A percentile compares a stretch with the other conserved stretches of the same genome.
Conservation (phyloP, 352 stramenopile species). For the Thalassiosira livingstoniorum region DNA sequence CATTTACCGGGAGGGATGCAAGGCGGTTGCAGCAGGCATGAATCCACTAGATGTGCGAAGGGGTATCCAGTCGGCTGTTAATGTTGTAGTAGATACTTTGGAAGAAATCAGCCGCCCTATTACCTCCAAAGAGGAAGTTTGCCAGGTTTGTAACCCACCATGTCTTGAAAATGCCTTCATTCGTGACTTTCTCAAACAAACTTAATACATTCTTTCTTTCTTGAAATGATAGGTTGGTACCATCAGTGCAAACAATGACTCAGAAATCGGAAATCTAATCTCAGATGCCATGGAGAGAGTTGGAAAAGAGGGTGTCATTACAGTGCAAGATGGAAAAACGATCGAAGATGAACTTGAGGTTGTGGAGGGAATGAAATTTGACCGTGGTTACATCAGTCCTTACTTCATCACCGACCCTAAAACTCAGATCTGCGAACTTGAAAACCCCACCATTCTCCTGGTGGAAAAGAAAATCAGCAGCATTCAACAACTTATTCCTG, state of each 20-base stretch:
- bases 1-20: constrained; percentile 99
- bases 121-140: constrained; percentile 98
- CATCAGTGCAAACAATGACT: constrained; percentile 99
- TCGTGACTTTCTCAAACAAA: too few species aligned
- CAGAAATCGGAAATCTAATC: constrained; percentile 98
- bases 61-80: constrained; percentile 97
- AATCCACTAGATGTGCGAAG: constrained; percentile 99
- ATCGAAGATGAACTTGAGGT: constrained; percentile 99
- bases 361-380: constrained; percentile 99
- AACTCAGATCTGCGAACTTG: constrained; percentile 97
- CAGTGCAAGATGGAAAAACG: constrained; percentile 99
- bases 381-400: constrained; percentile 99
- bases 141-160: too few species aligned
- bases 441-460: constrained; percentile 98
- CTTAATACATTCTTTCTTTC: too few species aligned
- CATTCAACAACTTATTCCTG: constrained; percentile 95
- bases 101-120: constrained; percentile 96
- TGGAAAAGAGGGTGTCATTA: constrained; percentile 98
- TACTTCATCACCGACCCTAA: constrained; percentile 99
- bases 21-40: constrained; percentile 98
- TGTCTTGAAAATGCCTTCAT: too few species aligned
- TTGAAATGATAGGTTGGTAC: too few species aligned
- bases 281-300: constrained; percentile 99
- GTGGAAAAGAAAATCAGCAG: constrained; percentile 99
- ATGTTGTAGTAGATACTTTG: constrained; percentile 95